Base-by-base conservation (phyloP, 75 land plant genomes). In the Pseudotsuga menziesii region DNA sequence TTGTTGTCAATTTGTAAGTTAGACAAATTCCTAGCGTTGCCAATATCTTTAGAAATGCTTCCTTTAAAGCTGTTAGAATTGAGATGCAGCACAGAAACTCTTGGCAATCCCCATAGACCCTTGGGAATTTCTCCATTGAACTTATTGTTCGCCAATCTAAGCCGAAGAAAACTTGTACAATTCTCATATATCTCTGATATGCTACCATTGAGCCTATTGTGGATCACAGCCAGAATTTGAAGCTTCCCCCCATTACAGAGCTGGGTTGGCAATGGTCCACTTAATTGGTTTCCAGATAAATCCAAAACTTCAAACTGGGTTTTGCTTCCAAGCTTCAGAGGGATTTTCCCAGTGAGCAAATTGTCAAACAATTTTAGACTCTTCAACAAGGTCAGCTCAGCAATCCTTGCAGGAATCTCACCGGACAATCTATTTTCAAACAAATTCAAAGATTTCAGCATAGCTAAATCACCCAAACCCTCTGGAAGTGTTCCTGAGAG, bases 191-290 rank as follows among this genome's bases (percentile, higher is more conserved):
- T 76, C 13, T 57, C 72, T 14, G 86, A 82, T 20, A 86, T 56
- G 14, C 25, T 54, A 22, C 88, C 88, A 52, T 79, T 72, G 59
- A 85, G 58, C 58, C 36, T 76, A 78, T 85, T 85, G 9, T 71
- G 15, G 27, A 83, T 76, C 76, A 83, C 22, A 11, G 72, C 44
- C 66, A 85, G 72, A 61, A 64, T 79, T 52, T 25, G 20, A 58
- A 85, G 75, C 23, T 17, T 16, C 23, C 77, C 13, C 82, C 85
- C n/a, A 29, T 73, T 81, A 73, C 85, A 83, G 20, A 83, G 85
- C 19, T 76, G 20, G 57, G 82, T 63, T 2, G 85, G 85, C 16
- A 85, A 74, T 29, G 44, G 19, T 57, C 87, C 87, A 63, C 59
- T 54, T 17, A 85, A 77, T 12, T 52, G 20, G 16, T 79, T 79